Base-by-base conservation (phyloP, 1,284 basidiomycete genomes). In the Tilletia walkeri region DNA sequence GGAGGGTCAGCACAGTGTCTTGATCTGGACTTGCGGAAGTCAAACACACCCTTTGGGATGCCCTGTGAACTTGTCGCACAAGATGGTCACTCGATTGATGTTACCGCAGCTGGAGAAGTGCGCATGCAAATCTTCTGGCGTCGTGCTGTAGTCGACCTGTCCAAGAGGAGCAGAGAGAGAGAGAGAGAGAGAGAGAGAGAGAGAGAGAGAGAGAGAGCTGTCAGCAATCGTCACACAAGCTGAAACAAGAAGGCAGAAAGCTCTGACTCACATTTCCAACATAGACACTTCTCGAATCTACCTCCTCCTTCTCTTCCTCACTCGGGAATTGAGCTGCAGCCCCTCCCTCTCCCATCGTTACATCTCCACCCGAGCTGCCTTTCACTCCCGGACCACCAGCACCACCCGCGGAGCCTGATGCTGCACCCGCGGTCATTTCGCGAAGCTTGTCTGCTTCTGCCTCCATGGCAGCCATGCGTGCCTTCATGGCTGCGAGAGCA, bases 11-110 rank as follows among this genome's bases (percentile, higher is more conserved):
- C 41, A 4, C 41, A n/a, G 53, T 36, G 20, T 30, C 24, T 30
- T 30, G 24, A 2, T 30, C 24, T 30, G 24, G 24, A 30, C 24
- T 30, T 30, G 24, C n/a, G 34, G 36, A 63, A 63, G 4, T 24
- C 2, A 59, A 16, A 86, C 89, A 73, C 77, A 95, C 93, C 95
- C 96, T 89, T 98, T 99, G 53, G 96, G 95, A 87, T 98, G 95
- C 59, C 96, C 96, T 18, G 95, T 98, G 85, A 97, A 99, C 86
- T 99, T 99, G 88, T 99, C 96, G 85, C 96, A 99, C 36, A 99
- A 89, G 81, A 99, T 99, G 0, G 96, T 99, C 66, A 99, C 94
- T 78, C 96, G 90, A 86, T 99, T 99, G 85, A 99, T 99, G 24
- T 92, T 95, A 5, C 96, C 96, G 83, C 95, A 98, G 36, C 94